phyloP scores from a whole-genome alignment of 2,329 filamentous ascomycete genomes.

The Colletotrichum sp. region DNA sequence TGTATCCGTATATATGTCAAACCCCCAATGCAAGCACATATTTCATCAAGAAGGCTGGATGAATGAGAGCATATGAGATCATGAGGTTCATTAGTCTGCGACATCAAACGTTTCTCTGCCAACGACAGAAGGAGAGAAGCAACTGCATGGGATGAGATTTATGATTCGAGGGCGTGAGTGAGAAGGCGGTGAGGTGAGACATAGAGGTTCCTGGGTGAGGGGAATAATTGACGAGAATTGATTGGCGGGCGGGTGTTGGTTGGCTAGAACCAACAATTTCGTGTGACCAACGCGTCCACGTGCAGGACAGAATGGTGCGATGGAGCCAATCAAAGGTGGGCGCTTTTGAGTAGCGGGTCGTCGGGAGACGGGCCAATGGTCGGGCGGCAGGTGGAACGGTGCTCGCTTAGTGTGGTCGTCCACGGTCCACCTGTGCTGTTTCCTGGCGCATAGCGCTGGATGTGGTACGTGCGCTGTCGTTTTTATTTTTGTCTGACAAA shows the following conservation, averaged over 20 bases:
- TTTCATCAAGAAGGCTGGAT: not conserved
- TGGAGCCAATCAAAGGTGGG: not conserved
- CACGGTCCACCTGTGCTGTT: not conserved
- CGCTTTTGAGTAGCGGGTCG: not conserved
- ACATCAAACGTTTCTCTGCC: no score
- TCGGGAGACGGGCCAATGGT: not conserved
- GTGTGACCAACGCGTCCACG: not conserved
- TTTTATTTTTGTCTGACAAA: not conserved
- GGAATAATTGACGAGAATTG: not conserved
- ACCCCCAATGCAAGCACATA: not conserved
- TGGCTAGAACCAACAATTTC: not conserved
- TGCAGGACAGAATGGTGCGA: not conserved
- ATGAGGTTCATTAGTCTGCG: no score
- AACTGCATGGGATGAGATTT: not conserved
- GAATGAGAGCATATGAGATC: not conserved
- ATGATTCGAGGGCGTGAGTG: not conserved
- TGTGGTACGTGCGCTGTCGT: not conserved
- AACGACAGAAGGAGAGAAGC: no score
- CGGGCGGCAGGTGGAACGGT: not conserved
- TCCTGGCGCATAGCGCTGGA: not conserved
- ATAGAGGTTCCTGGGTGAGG: not conserved
- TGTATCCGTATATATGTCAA: not conserved
- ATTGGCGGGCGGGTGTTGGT: not conserved
- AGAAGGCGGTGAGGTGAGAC: not conserved
- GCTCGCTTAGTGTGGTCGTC: not conserved